Percentiles rank a stretch among this genome's conserved stretches.
Conservation (phyloP, 176 grass and related monocot genomes). For the Lolium perenne region DNA sequence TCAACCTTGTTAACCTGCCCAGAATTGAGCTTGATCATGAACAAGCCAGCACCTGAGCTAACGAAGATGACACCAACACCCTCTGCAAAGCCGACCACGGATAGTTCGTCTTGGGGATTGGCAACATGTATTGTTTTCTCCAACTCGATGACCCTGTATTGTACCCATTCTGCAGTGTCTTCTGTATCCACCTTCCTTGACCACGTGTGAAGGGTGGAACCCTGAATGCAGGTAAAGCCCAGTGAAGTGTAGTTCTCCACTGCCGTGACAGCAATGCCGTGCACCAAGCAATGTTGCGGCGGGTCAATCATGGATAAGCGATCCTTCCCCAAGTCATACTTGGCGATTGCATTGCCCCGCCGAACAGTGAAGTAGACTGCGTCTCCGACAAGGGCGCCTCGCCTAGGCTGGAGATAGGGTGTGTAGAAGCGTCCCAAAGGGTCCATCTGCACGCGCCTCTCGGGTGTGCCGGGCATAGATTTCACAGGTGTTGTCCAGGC, state of each 20-base stretch:
- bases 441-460: too few species aligned
- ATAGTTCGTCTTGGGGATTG: not conserved
- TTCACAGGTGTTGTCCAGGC: not conserved
- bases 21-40: not conserved
- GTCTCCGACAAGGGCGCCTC: not conserved
- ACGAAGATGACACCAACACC: not conserved
- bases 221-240: not conserved
- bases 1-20: not conserved
- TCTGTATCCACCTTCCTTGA: not conserved
- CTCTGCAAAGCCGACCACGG: not conserved
- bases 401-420: not conserved
- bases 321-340: not conserved
- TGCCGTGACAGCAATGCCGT: not conserved
- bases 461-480: not conserved
- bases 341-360: not conserved
- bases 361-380: not conserved
- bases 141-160: not conserved
- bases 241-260: not conserved
- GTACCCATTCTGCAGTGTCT: not conserved
- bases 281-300: too few species aligned
- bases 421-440: not conserved
- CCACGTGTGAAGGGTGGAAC: not conserved
- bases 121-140: not conserved
- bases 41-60: not conserved
- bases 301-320: not conserved